phyloP scores from a whole-genome alignment of 73 alveolate species.

The Breviolum minutum region DNA sequence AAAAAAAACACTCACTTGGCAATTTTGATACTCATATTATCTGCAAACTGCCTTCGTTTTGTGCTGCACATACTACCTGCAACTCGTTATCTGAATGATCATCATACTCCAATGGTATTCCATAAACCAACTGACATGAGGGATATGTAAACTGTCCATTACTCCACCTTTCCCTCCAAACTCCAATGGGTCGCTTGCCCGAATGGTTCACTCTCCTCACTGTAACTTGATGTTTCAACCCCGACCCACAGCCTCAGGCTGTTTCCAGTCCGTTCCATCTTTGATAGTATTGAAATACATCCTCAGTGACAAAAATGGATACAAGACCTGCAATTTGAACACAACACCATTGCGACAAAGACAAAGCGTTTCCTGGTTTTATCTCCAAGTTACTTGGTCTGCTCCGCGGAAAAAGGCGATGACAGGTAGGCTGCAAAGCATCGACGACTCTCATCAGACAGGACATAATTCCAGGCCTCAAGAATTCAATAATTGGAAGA shows the following conservation, averaged over 20 bases:
- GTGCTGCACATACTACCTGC: too few relatives aligned
- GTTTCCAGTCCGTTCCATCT: conserved; percentile 91
- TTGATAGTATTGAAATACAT: conserved; percentile 55
- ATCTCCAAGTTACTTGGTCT: conserved; percentile 24
- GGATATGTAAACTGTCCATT: too few relatives aligned
- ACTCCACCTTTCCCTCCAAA: too few relatives aligned
- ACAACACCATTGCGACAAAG: too few relatives aligned
- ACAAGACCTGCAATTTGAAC: background rate
- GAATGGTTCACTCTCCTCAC: background rate
- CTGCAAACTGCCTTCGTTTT: too few relatives aligned
- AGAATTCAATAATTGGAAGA: background rate
- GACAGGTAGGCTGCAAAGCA: conserved; percentile 76
- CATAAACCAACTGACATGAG: too few relatives aligned
- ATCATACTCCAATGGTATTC: too few relatives aligned
- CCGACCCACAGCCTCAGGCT: conserved; percentile 36
- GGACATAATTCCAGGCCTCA: conserved; percentile 55
- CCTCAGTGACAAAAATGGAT: background rate
- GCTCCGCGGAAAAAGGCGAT: conserved; percentile 45
- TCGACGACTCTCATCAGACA: conserved; percentile 82
- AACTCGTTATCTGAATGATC: too few relatives aligned
- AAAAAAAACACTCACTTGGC: too few relatives aligned
- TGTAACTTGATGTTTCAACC: too few relatives aligned
- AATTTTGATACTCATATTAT: too few relatives aligned
- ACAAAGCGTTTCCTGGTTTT: background rate
- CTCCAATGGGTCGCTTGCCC: too few relatives aligned